Conservation (phyloP, 169 alveolate genomes). For the Babesia divergens region DNA sequence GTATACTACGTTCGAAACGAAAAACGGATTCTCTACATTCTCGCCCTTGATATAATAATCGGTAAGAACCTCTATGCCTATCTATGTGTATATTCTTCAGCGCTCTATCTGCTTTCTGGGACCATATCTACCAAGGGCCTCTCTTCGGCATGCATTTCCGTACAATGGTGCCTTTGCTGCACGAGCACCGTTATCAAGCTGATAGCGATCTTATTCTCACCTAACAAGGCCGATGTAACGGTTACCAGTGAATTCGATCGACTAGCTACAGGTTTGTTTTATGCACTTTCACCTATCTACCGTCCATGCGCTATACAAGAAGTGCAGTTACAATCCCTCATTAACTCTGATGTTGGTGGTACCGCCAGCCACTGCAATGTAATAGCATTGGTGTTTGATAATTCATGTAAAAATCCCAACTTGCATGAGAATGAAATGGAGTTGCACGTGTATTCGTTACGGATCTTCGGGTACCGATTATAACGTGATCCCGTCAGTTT, state of each 20-base stretch:
- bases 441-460: too few species aligned
- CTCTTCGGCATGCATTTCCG: slow-evolving; percentile 36
- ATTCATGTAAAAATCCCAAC: too few species aligned
- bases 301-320: not conserved
- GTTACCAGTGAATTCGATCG: not conserved
- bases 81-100: not conserved
- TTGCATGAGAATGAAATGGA: too few species aligned
- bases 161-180: slow-evolving; percentile 57
- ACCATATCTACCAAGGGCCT: not conserved
- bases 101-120: slow-evolving; percentile 31
- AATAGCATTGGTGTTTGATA: too few species aligned
- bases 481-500: too few species aligned
- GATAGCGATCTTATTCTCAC: not conserved
- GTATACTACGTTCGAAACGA: slow-evolving; percentile 47
- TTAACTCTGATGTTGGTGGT: too few species aligned
- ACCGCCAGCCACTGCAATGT: too few species aligned
- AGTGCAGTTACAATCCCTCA: too few species aligned
- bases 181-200: slow-evolving; percentile 41
- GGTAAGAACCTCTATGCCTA: slow-evolving; percentile 4
- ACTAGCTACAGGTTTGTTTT: slow-evolving; percentile 9
- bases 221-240: not conserved
- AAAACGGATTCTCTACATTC: slow-evolving; percentile 24
- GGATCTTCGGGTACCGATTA: too few species aligned
- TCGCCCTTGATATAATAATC: slow-evolving; percentile 20
- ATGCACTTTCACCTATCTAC: not conserved